phyloP scores from a whole-genome alignment of 129 eudicot species.

The Erigeron canadensis region DNA sequence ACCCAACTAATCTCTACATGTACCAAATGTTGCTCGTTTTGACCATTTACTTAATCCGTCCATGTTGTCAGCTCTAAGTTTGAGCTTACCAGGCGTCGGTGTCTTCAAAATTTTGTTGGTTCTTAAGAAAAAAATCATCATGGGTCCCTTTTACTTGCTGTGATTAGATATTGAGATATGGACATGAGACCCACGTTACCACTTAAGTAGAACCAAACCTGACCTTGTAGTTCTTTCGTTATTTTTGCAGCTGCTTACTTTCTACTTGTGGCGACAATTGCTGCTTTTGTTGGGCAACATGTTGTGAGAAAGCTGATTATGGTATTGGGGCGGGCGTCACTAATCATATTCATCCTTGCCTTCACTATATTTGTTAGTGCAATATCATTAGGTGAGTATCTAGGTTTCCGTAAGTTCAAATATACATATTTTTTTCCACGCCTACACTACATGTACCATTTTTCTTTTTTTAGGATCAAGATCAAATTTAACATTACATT shows the following conservation, averaged over 20 bases:
- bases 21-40: no score
- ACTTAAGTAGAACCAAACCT: background rate
- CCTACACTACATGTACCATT: background rate
- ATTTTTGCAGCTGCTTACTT: conserved; percentile 71
- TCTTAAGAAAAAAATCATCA: background rate
- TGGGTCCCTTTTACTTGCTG: background rate
- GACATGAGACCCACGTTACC: no score
- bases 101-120: no score
- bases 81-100: no score
- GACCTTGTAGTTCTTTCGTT: background rate
- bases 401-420: conserved; percentile 11
- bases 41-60: no score
- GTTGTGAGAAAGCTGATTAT: conserved; percentile 72
- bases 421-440: background rate
- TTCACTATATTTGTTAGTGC: conserved; percentile 87
- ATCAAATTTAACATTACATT: background rate
- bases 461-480: background rate
- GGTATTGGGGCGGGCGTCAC: conserved; percentile 81
- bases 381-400: conserved; percentile 75
- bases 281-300: conserved; percentile 93
- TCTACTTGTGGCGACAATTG: conserved; percentile 69
- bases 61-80: background rate
- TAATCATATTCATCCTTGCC: conserved; percentile 87
- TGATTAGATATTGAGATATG: background rate
- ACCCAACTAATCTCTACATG: no score